Evolutionary conservation across 139 green algal species (phyloP).

Genomic region (Astrephomene gubernaculifera): DNA sequence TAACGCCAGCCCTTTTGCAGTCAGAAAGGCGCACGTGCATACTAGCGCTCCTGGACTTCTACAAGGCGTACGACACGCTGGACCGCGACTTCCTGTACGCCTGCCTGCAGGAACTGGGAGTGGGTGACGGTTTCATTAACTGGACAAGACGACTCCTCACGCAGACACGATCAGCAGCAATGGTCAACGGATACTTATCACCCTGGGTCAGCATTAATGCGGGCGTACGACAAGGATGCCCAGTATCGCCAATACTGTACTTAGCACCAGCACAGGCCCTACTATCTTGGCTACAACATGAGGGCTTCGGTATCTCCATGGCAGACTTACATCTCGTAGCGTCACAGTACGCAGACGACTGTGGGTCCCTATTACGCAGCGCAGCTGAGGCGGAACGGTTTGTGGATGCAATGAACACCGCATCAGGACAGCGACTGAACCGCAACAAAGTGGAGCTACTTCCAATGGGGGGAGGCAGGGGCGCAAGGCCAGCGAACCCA

Average conservation of each 20-base stretch:
- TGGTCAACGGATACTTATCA: constrained; percentile 37
- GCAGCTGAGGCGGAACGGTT: no score
- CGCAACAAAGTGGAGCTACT: no score
- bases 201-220: neutral
- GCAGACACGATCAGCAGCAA: constrained; percentile 8
- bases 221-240: constrained; percentile 50
- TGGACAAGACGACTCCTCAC: constrained; percentile 32
- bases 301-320: neutral
- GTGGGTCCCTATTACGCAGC: no score
- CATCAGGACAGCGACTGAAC: no score
- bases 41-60: constrained; percentile 37
- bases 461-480: no score
- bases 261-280: constrained; percentile 39
- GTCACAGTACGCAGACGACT: neutral
- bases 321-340: neutral
- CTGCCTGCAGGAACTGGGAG: constrained; percentile 20
- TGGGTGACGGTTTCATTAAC: constrained; percentile 23
- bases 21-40: neutral
- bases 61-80: constrained; percentile 55
- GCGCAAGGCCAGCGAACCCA: no score
- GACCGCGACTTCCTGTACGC: constrained; percentile 40
- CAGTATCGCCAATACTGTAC: constrained; percentile 43
- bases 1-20: constrained; percentile 18
- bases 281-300: neutral
- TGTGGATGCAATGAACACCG: no score